Conservation (phyloP, 257 asterid genomes). For the Hygrophila difformis region DNA sequence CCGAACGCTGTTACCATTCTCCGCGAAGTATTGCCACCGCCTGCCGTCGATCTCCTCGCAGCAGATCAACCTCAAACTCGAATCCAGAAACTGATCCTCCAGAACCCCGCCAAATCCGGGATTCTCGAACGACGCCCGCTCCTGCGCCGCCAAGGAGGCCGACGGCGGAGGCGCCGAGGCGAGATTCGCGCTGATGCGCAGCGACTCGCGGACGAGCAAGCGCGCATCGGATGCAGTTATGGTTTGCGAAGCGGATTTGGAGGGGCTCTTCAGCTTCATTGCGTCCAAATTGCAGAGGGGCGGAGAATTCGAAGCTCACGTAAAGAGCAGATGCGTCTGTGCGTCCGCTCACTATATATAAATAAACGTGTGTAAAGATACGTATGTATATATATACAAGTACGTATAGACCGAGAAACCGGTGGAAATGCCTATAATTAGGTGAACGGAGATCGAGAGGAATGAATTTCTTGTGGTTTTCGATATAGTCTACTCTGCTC, state of each 20-base stretch:
- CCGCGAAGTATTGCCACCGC: constrained; percentile 78
- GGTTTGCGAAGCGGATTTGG: constrained; percentile 60
- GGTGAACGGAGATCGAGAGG: constrained; percentile 30
- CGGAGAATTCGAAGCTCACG: constrained; percentile 7
- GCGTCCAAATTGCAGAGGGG: not conserved
- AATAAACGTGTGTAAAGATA: no score
- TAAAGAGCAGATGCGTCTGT: not conserved
- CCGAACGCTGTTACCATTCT: constrained; percentile 17
- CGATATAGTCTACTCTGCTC: constrained; percentile 10
- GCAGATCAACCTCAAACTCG: constrained; percentile 76
- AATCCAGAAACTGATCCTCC: constrained; percentile 52
- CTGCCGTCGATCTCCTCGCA: constrained; percentile 92
- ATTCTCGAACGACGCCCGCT: constrained; percentile 23
- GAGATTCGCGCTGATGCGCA: constrained; percentile 92
- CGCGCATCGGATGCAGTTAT: constrained; percentile 62
- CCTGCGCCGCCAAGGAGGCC: constrained; percentile 17
- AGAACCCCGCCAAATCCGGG: constrained; percentile 51
- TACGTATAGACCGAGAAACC: constrained; percentile 2
- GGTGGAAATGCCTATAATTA: constrained; percentile 10
- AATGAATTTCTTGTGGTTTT: constrained; percentile 22
- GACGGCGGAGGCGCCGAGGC: constrained; percentile 70
- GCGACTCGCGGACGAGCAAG: constrained; percentile 87
- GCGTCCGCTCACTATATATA: no score
- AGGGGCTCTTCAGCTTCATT: constrained; percentile 69
- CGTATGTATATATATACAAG: not conserved